A percentile compares a stretch with the other conserved stretches of the same genome.
Evolutionary conservation across 1,139 yeast species (phyloP).

Genomic region (Suhomyces bolitotheri): DNA sequence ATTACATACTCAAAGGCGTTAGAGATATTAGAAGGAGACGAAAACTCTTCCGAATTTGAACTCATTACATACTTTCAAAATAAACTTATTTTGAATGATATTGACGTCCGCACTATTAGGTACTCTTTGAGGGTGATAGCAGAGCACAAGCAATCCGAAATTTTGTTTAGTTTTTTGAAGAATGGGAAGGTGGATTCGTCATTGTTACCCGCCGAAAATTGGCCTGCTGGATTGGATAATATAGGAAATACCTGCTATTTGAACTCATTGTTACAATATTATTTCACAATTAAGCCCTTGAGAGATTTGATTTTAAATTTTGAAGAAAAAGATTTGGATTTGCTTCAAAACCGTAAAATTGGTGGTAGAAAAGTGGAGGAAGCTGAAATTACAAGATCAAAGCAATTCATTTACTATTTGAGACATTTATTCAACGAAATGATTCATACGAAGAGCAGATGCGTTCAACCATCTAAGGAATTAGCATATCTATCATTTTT

Average conservation of each 20-base stretch:
- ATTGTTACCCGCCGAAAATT: conserved; percentile 59
- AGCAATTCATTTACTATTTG: conserved; percentile 74
- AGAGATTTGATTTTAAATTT: conserved; percentile 65
- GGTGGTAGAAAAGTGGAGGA: conserved; percentile 82
- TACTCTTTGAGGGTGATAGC: conserved; percentile 53
- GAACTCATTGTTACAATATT: conserved; percentile 85
- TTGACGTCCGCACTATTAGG: conserved; percentile 49
- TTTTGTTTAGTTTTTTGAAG: conserved; percentile 52
- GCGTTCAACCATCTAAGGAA: conserved; percentile 80
- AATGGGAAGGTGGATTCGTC: conserved; percentile 64
- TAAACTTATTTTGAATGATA: conserved; percentile 31
- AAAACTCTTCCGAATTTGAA: conserved; percentile 54
- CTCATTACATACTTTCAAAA: conserved; percentile 56
- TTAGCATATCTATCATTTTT: conserved; percentile 86
- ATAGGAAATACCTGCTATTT: conserved; percentile 95
- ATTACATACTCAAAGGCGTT: conserved; percentile 38
- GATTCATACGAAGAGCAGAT: conserved; percentile 60
- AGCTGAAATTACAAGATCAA: conserved; percentile 75
- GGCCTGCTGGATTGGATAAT: conserved; percentile 91
- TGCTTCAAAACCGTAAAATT: conserved; percentile 50
- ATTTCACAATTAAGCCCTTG: conserved; percentile 81
- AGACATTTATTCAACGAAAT: conserved; percentile 67
- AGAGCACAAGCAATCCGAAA: conserved; percentile 47
- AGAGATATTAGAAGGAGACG: conserved; percentile 42
- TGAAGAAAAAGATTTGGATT: conserved; percentile 29